phyloP scores from a whole-genome alignment of 768 basidiomycete species.

The Suillus fuscotomentosus region DNA sequence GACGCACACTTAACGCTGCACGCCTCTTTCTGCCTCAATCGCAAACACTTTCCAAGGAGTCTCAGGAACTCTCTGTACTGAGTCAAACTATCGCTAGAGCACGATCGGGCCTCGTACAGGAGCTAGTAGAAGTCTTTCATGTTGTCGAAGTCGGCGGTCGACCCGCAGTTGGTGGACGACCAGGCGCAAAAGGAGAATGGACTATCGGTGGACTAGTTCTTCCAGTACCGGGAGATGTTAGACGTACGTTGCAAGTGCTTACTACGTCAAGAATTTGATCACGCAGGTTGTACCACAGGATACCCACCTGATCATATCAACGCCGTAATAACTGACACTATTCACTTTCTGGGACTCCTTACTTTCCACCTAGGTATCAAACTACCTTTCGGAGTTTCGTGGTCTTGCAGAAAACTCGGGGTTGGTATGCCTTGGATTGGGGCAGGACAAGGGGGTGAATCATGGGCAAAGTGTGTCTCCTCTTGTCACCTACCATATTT shows the following conservation, averaged over 20 bases:
- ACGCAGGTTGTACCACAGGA: constrained; percentile 36
- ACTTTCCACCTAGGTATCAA: constrained; percentile 84
- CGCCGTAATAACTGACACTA: constrained; percentile 78
- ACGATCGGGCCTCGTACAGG: constrained; percentile 72
- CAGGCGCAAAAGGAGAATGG: constrained; percentile 81
- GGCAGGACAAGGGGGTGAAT: constrained; percentile 62
- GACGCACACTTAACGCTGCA: constrained; percentile 63
- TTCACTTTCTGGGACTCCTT: constrained; percentile 71
- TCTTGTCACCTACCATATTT: not conserved
- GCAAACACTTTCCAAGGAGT: constrained; percentile 34
- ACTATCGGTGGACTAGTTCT: constrained; percentile 77
- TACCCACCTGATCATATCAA: constrained; percentile 88
- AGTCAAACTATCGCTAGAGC: constrained; percentile 61
- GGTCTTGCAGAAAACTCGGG: constrained; percentile 68
- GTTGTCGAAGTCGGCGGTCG: constrained; percentile 79
- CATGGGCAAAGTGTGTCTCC: constrained; percentile 61
- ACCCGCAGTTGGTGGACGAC: constrained; percentile 70
- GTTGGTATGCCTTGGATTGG: constrained; percentile 79
- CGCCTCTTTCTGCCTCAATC: constrained; percentile 39
- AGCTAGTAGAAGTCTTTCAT: constrained; percentile 83
- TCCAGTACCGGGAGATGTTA: constrained; percentile 82
- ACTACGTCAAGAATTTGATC: not conserved
- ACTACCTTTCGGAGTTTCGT: constrained; percentile 74
- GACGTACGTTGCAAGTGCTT: constrained; percentile 44
- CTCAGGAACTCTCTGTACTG: constrained; percentile 46